phyloP scores from a whole-genome alignment of 495 filamentous ascomycete species.

The Podospora conica region DNA sequence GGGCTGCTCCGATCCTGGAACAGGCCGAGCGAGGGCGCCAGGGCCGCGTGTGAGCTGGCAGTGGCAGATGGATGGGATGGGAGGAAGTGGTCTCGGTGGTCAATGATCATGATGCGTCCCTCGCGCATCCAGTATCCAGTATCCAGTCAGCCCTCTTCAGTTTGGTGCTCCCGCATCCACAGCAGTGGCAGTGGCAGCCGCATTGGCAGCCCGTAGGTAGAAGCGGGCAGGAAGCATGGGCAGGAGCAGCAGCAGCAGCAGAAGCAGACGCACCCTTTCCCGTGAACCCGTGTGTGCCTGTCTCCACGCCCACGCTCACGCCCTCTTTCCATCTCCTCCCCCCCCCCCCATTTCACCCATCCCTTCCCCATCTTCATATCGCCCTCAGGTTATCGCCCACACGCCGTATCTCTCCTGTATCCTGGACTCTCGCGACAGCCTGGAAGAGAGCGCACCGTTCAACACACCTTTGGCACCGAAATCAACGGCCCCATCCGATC shows the following conservation, averaged over 20 bases:
- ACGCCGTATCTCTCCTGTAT: background rate
- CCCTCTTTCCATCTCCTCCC: background rate
- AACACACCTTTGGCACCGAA: conserved; percentile 5
- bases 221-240: background rate
- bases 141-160: conserved; percentile 18
- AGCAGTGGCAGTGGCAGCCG: background rate
- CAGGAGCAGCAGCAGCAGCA: no score
- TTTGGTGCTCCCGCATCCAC: conserved; percentile 7
- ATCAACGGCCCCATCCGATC: background rate
- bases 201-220: background rate
- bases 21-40: background rate
- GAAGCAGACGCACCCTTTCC: background rate
- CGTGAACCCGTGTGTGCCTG: background rate
- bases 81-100: conserved; percentile 30
- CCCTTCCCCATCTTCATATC: background rate
- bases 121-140: no score
- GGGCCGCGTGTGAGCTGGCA: background rate
- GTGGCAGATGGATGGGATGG: conserved; percentile 22
- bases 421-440: background rate
- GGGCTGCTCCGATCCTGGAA: background rate
- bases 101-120: conserved; percentile 12
- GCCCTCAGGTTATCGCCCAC: background rate
- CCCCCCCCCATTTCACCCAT: background rate
- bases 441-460: background rate
- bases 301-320: background rate